Percentiles rank a stretch among this genome's conserved stretches.
Evolutionary conservation across 2,329 filamentous ascomycete species (phyloP).

Genomic region (Apiospora marii): DNA sequence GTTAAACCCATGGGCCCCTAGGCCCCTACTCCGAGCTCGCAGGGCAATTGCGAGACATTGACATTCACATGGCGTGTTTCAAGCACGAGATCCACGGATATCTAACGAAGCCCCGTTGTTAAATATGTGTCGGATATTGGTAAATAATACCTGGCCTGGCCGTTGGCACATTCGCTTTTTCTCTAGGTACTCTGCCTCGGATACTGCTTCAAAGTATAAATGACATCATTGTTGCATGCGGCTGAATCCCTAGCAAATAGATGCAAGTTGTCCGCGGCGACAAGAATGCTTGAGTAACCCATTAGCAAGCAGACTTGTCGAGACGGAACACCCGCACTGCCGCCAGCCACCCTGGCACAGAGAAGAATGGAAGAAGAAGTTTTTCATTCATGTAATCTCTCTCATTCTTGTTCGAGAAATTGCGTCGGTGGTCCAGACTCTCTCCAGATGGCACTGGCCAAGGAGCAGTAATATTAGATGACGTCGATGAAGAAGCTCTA

Average conservation of each 20-base stretch:
- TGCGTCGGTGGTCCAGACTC: neutral
- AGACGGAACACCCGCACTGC: neutral
- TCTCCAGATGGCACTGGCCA: neutral
- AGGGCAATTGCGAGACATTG: neutral
- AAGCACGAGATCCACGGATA: neutral
- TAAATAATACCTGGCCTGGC: too few relatives aligned
- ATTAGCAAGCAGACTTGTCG: neutral
- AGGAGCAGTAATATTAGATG: conserved; percentile 13
- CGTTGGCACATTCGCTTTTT: too few relatives aligned
- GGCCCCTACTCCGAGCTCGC: conserved; percentile 15
- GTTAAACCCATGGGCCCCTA: neutral
- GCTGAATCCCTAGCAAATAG: neutral
- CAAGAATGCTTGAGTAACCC: neutral
- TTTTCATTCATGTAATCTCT: neutral
- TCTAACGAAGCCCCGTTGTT: neutral
- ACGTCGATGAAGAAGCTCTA: neutral
- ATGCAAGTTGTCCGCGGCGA: neutral
- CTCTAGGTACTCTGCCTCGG: neutral
- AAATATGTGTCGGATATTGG: neutral
- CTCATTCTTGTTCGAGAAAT: neutral
- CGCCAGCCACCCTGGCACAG: neutral
- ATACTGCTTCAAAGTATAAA: neutral
- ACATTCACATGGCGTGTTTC: conserved; percentile 11
- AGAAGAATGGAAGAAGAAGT: neutral
- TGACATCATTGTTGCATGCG: conserved; percentile 2